Evolutionary conservation across 306 rosid species (phyloP).

Genomic region (Echinosophora koreensis): DNA sequence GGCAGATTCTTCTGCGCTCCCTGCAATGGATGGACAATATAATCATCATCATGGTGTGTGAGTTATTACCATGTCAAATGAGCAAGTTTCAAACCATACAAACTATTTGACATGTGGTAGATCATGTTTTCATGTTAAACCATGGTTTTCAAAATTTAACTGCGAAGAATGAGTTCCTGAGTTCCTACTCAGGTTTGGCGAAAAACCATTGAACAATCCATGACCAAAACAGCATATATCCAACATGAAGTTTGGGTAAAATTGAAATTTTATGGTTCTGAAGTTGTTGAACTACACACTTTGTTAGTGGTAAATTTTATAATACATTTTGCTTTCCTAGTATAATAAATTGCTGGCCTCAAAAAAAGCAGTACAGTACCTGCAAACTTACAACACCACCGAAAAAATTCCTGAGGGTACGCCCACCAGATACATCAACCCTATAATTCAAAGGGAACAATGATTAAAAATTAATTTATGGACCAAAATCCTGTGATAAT

Average conservation of each 20-base stretch:
- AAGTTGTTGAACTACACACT: slow-evolving; percentile 11
- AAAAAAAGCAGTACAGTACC: slow-evolving; percentile 50
- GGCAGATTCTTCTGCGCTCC: slow-evolving; percentile 70
- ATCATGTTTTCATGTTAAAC: slow-evolving; percentile 24
- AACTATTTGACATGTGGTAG: slow-evolving; percentile 5
- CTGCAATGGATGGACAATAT: slow-evolving; percentile 56
- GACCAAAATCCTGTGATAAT: slow-evolving; percentile 21
- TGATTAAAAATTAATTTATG: slow-evolving; percentile 31
- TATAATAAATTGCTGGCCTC: slow-evolving; percentile 8
- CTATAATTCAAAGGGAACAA: slow-evolving; percentile 49
- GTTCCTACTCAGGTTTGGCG: not conserved
- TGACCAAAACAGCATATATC: slow-evolving; percentile 15
- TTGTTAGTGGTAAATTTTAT: not conserved
- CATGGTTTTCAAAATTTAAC: slow-evolving; percentile 21
- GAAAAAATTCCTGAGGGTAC: slow-evolving; percentile 62
- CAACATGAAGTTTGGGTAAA: slow-evolving; percentile 17
- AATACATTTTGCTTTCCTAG: slow-evolving; percentile 16
- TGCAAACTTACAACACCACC: slow-evolving; percentile 76
- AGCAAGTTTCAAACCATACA: slow-evolving; percentile 31
- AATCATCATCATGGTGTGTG: slow-evolving; percentile 20
- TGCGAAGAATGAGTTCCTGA: slow-evolving; percentile 16
- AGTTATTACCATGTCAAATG: slow-evolving; percentile 29
- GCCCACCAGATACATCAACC: slow-evolving; percentile 78
- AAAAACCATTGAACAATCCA: slow-evolving; percentile 18
- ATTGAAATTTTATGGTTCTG: slow-evolving; percentile 16